A percentile compares a stretch with the other conserved stretches of the same genome.
These are phyloP conservation scores for Candida insectorum DNA, from an alignment of 805 yeast genomes.

Conservation along the genomic window DNA sequence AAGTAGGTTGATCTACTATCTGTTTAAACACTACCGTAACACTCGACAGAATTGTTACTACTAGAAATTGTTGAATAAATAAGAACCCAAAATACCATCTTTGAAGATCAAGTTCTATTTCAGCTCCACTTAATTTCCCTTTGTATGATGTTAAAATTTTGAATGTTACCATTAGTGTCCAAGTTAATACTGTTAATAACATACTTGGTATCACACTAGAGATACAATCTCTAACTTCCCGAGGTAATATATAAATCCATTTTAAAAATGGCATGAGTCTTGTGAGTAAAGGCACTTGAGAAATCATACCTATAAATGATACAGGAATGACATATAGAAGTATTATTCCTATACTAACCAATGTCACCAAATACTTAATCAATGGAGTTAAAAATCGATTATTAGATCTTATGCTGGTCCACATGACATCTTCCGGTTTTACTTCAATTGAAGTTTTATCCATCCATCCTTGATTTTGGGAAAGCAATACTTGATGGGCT, in stretches of 20 bases:
- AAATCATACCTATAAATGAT: conserved; percentile 69
- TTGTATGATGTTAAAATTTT: conserved; percentile 51
- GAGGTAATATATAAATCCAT: conserved; percentile 56
- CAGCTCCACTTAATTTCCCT: conserved; percentile 59
- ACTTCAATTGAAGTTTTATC: conserved; percentile 48
- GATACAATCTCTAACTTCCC: conserved; percentile 47
- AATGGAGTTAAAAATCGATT: conserved; percentile 33
- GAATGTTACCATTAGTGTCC: conserved; percentile 57
- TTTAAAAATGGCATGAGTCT: conserved; percentile 56
- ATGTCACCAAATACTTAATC: conserved; percentile 43
- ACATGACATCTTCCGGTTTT: conserved; percentile 64
- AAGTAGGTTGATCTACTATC: conserved; percentile 64
- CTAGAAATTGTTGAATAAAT: conserved; percentile 79
- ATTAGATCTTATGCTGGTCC: conserved; percentile 56
- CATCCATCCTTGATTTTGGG: conserved; percentile 40
- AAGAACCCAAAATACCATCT: conserved; percentile 74
- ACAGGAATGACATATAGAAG: conserved; percentile 77
- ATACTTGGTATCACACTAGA: conserved; percentile 68
- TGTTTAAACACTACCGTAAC: conserved; percentile 60
- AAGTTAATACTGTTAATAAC: conserved; percentile 59
- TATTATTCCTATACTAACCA: conserved; percentile 48
- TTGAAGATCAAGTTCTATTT: conserved; percentile 68
- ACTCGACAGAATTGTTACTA: conserved; percentile 82
- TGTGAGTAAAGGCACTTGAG: conserved; percentile 68
- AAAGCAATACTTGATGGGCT: conserved; percentile 56